A percentile compares a stretch with the other conserved stretches of the same genome.
phyloP scores from a whole-genome alignment of 345 rosid species.

The Orychophragmus violaceus region DNA sequence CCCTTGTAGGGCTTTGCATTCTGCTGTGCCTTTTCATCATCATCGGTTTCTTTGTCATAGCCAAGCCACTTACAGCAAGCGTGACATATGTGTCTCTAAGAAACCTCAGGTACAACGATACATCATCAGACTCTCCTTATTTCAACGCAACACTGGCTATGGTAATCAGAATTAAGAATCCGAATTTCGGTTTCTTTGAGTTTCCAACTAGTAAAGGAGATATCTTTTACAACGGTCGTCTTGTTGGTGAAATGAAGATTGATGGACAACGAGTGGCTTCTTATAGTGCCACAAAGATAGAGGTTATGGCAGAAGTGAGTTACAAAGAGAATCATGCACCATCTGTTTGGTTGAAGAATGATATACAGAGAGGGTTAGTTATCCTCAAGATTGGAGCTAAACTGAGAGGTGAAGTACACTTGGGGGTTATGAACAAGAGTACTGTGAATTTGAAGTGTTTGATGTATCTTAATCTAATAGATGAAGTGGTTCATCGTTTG shows the following conservation, averaged over 20 bases:
- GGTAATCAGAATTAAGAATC: conserved; percentile 18
- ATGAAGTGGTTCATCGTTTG: conserved; percentile 10
- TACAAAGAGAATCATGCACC: conserved; percentile 14
- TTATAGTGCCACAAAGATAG: background rate
- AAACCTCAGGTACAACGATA: conserved; percentile 21
- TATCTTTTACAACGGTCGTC: conserved; percentile 15
- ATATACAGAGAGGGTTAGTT: conserved; percentile 19
- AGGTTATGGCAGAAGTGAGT: conserved; percentile 12
- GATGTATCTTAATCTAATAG: conserved; percentile 10
- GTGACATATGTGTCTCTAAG: conserved; percentile 10
- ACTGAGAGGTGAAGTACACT: conserved; percentile 26
- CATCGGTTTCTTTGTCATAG: conserved; percentile 22
- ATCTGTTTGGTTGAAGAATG: conserved; percentile 24
- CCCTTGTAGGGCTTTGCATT: conserved; percentile 21
- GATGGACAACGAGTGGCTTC: conserved; percentile 22
- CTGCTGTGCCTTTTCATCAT: conserved; percentile 18
- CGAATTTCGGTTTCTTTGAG: conserved; percentile 23
- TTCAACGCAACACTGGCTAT: conserved; percentile 26
- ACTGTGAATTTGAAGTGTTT: conserved; percentile 21
- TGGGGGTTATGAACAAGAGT: conserved; percentile 19
- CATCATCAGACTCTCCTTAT: conserved; percentile 15
- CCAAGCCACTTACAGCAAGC: conserved; percentile 26
- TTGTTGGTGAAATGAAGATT: conserved; percentile 27
- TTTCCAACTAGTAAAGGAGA: conserved; percentile 19
- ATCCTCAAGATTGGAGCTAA: conserved; percentile 14